These are phyloP conservation scores for Rhodofomes roseus DNA, from an alignment of 1,284 basidiomycete genomes.

Conservation along the genomic window DNA sequence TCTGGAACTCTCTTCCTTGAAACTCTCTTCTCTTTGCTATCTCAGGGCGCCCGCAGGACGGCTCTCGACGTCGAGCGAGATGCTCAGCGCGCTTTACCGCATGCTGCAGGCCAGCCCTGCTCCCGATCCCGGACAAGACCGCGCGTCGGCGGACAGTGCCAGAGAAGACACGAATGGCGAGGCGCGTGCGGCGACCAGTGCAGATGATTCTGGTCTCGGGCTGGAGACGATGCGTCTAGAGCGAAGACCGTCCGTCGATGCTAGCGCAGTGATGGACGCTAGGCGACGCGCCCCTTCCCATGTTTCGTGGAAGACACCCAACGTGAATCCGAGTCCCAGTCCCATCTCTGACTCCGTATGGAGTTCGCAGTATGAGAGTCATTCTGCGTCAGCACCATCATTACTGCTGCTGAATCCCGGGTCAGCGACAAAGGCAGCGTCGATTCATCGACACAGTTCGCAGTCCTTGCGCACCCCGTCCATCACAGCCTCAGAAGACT, in stretches of 20 bases:
- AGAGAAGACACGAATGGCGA: conserved; percentile 4
- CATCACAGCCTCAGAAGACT: conserved; percentile 18
- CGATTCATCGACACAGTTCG: conserved; percentile 20
- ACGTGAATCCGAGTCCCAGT: conserved; percentile 14
- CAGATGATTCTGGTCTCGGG: conserved; percentile 6
- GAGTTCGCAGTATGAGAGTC: conserved; percentile 14
- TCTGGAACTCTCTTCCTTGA: neutral
- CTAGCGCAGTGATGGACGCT: conserved; percentile 13
- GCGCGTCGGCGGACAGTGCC: conserved; percentile 3
- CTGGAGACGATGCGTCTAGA: conserved; percentile 14
- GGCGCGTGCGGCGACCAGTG: conserved; percentile 1
- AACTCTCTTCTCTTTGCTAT: neutral
- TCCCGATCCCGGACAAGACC: conserved; percentile 6
- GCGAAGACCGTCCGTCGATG: conserved; percentile 17
- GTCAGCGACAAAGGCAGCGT: conserved; percentile 10
- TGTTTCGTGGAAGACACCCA: conserved; percentile 24
- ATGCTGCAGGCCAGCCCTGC: conserved; percentile 17
- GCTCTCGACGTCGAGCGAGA: conserved; percentile 3
- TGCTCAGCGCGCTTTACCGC: conserved; percentile 19
- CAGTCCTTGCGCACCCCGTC: conserved; percentile 20
- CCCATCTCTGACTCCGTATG: conserved; percentile 13
- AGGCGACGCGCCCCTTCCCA: conserved; percentile 19
- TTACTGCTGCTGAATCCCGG: conserved; percentile 12
- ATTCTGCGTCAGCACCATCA: conserved; percentile 20
- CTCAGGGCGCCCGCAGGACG: conserved; percentile 1